Evolutionary conservation across 164 flowering plant species (phyloP).

Genomic region (Houttuynia cordata): DNA sequence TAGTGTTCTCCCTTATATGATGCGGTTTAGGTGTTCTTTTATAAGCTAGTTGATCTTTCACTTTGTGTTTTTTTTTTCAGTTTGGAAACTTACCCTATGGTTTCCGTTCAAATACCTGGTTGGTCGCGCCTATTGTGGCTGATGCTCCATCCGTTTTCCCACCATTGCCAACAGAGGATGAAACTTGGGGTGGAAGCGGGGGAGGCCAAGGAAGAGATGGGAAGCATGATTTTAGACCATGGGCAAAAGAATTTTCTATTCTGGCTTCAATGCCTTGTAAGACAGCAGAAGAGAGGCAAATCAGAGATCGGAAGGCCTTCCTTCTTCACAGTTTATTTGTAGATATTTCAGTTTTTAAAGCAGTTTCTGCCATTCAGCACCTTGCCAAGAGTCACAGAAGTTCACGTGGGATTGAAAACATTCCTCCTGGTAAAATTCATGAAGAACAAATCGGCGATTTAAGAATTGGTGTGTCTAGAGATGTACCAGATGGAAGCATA

Average conservation of each 20-base stretch:
- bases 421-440: constrained; percentile 17
- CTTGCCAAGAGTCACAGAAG: constrained; percentile 23
- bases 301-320: constrained; percentile 82
- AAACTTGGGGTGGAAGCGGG: constrained; percentile 88
- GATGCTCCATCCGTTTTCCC: constrained; percentile 61
- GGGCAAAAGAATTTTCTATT: constrained; percentile 71
- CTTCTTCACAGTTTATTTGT: constrained; percentile 86
- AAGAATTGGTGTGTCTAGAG: constrained; percentile 47
- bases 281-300: constrained; percentile 83
- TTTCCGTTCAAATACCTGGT: constrained; percentile 91
- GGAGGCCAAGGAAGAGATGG: constrained; percentile 85
- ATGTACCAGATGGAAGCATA: constrained; percentile 55
- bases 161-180: constrained; percentile 79
- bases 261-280: constrained; percentile 87
- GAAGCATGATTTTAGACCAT: constrained; percentile 49
- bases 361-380: constrained; percentile 42
- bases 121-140: constrained; percentile 72
- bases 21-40: background rate
- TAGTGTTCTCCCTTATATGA: no score
- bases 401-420: constrained; percentile 10
- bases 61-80: constrained; percentile 22
- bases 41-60: background rate
- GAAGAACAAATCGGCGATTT: constrained; percentile 71
- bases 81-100: constrained; percentile 96
- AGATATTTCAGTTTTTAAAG: constrained; percentile 76